phyloP scores from a whole-genome alignment of 2,329 filamentous ascomycete species.

The Fusarium agapanthi region DNA sequence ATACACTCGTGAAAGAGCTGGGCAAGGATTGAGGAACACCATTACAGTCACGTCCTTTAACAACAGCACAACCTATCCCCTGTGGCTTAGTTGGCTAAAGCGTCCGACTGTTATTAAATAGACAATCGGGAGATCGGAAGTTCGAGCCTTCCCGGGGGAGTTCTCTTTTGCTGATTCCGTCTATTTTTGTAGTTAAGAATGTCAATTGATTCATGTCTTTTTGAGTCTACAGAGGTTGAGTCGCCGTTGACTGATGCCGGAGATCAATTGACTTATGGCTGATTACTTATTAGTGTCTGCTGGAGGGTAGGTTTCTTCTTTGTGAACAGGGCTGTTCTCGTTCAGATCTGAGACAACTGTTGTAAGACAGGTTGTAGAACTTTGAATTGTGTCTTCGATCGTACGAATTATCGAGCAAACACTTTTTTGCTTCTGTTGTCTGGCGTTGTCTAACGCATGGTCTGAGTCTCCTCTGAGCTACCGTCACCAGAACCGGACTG shows the following conservation, averaged over 20 bases:
- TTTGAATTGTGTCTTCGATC: neutral
- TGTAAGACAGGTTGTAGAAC: neutral
- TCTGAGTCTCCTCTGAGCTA: neutral
- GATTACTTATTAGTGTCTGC: no score
- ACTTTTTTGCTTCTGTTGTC: neutral
- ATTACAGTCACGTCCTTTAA: neutral
- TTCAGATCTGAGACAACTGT: neutral
- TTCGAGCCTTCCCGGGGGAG: conserved; percentile 45
- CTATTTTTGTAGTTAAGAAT: neutral
- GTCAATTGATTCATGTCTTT: neutral
- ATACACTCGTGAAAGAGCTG: neutral
- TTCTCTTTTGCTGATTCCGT: neutral
- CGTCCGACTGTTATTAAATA: conserved; percentile 38
- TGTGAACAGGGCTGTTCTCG: neutral
- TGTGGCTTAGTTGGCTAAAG: conserved; percentile 41
- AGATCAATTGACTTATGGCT: neutral
- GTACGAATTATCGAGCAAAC: neutral
- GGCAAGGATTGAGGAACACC: fast-evolving
- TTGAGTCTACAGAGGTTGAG: neutral
- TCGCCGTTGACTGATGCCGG: neutral
- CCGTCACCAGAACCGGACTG: no score
- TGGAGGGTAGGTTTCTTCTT: no score
- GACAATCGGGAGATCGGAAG: conserved; percentile 45
- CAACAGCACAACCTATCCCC: conserved; percentile 16
- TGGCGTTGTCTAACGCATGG: neutral